phyloP scores from a whole-genome alignment of 108 stramenopile genomes.

The Cyclotella kingstonii region DNA sequence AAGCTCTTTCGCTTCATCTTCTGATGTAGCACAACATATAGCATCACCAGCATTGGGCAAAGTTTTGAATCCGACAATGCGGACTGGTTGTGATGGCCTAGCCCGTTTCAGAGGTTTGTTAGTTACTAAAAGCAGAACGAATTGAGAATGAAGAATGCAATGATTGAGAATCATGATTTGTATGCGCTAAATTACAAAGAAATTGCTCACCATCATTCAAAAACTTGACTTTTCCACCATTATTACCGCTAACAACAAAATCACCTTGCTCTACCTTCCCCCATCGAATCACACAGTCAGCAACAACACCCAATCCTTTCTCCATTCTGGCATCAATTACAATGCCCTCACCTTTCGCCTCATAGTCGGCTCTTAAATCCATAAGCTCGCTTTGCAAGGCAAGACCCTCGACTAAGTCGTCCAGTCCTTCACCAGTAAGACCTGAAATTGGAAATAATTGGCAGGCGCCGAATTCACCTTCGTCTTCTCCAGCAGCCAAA shows the following conservation, averaged over 20 bases:
- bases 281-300: conserved; percentile 80
- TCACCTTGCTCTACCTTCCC: conserved; percentile 68
- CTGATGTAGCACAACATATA: conserved; percentile 62
- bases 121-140: conserved; percentile 28
- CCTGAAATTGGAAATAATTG: conserved; percentile 89
- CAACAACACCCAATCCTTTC: conserved; percentile 81
- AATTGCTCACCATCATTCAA: conserved; percentile 64
- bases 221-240: conserved; percentile 66
- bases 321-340: conserved; percentile 81
- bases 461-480: conserved; percentile 76
- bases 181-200: not conserved
- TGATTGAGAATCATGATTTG: no score
- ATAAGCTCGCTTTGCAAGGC: conserved; percentile 82
- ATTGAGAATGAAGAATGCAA: not conserved
- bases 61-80: conserved; percentile 80
- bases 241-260: conserved; percentile 72
- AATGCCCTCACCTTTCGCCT: conserved; percentile 79
- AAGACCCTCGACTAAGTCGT: conserved; percentile 84
- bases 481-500: conserved; percentile 49
- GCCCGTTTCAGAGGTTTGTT: conserved; percentile 59
- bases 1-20: conserved; percentile 70
- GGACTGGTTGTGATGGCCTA: conserved; percentile 76
- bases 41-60: conserved; percentile 85
- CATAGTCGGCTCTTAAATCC: conserved; percentile 75
- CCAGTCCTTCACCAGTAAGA: conserved; percentile 85